Evolutionary conservation across 129 eudicot genomes (phyloP), one percentile per base, ranked within the genome.

Genomic region (Lonicera japonica): DNA sequence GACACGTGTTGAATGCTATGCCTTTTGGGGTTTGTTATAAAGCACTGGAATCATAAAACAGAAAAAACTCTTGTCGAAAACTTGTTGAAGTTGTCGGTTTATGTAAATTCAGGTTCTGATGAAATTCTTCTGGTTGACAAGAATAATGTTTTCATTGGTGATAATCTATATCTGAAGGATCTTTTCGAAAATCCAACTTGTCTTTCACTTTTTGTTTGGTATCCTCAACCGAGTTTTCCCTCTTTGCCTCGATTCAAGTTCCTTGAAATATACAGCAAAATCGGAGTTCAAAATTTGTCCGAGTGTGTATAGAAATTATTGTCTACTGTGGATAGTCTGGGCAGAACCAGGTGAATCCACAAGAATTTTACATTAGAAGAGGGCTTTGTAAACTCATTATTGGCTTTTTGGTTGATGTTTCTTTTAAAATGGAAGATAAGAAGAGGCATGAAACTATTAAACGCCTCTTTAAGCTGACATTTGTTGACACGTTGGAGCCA

Each of bases 301-400:
- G 83, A 74, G 55, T 77, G 82, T 5, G 79, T 71, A 0, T 47
- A 24, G 47, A 74, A 71, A 5, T 43, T 59, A 15, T 4, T 64
- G n/a, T 68, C 81, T 7, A 52, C 47, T 1, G 23, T 70, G 5
- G 68, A 77, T n/a, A 24, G 21, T 23, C 23, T 1, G 68, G 11
- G 29, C 25, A 34, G 10, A 38, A 51, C 23, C 45, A 53, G 8
- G 65, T 74, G 17, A 18, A 58, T 14, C 57, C 67, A 16, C 66
- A 20, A 0, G 79, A 77, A 9, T 21, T 17, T 15, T 21, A 70
- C 0, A 53, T 59, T 5, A 67, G 68, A 54, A 77, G 51, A 40
- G 91, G 87, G 1, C 58, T 84, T 46, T n/a, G 71, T 5, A 77
- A 47, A 41, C 74, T 84, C 18, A 62, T 84, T 64, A 67, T 84